A percentile compares a stretch with the other conserved stretches of the same genome.
phyloP scores from a whole-genome alignment of 345 rosid species.

The Linum tenue region DNA sequence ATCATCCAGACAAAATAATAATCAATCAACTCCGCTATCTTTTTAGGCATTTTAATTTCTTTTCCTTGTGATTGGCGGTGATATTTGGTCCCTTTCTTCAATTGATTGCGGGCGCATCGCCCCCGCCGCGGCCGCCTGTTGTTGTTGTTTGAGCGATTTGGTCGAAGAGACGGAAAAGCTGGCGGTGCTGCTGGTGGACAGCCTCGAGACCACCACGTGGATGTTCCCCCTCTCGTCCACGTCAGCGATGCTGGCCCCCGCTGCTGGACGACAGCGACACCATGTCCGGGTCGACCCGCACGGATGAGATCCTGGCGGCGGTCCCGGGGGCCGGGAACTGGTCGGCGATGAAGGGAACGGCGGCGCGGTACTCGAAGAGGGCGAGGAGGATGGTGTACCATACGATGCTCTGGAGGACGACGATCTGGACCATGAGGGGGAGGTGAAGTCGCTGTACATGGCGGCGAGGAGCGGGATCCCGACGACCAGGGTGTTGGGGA shows the following conservation, averaged over 20 bases:
- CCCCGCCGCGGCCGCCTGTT: no score
- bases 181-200: constrained; percentile 28
- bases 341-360: constrained; percentile 58
- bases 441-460: constrained; percentile 78
- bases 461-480: constrained; percentile 77
- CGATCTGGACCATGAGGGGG: constrained; percentile 72
- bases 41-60: no score
- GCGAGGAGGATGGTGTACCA: constrained; percentile 84
- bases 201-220: constrained; percentile 42
- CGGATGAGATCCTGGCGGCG: constrained; percentile 66
- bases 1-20: no score
- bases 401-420: constrained; percentile 67
- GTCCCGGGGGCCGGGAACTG: constrained; percentile 87
- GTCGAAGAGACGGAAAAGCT: constrained; percentile 52
- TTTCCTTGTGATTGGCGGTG: no score
- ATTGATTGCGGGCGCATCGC: no score
- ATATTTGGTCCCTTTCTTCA: no score
- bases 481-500: constrained; percentile 80
- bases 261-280: constrained; percentile 70
- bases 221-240: constrained; percentile 80
- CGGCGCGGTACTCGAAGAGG: constrained; percentile 75
- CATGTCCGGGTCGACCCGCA: constrained; percentile 68
- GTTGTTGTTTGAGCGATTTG: constrained; percentile 35
- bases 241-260: constrained; percentile 47
- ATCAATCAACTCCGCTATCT: no score